Conservation (phyloP, 2,329 filamentous ascomycete genomes). For the Rachicladosporium sp. region DNA sequence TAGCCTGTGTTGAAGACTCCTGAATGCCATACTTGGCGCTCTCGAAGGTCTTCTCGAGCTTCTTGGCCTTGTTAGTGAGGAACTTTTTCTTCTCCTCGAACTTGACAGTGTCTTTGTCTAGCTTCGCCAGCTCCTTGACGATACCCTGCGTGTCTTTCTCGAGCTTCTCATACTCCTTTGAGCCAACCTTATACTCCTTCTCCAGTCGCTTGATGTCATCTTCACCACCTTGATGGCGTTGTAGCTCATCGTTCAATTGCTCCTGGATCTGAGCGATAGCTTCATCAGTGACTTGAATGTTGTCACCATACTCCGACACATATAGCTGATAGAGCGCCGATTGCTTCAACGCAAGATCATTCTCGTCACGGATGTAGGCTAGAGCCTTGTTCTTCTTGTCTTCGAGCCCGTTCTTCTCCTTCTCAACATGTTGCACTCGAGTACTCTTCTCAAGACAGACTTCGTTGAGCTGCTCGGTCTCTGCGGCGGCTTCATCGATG, state of each 20-base stretch:
- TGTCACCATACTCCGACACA: constrained; percentile 77
- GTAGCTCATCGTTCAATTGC: constrained; percentile 72
- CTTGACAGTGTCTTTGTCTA: constrained; percentile 94
- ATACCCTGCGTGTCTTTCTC: constrained; percentile 71
- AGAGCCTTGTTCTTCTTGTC: constrained; percentile 95
- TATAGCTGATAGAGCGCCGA: constrained; percentile 88
- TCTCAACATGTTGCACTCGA: constrained; percentile 93
- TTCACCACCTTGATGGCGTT: constrained; percentile 83
- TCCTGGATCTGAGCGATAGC: constrained; percentile 83
- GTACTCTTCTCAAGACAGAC: constrained; percentile 89
- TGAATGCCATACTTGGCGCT: constrained; percentile 61
- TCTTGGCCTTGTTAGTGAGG: constrained; percentile 78
- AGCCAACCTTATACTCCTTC: constrained; percentile 69
- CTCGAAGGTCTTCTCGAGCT: constrained; percentile 77
- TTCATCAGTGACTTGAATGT: constrained; percentile 77
- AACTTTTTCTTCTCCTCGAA: constrained; percentile 98
- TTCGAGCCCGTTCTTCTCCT: constrained; percentile 83
- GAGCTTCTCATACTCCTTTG: constrained; percentile 68
- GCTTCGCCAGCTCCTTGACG: constrained; percentile 77
- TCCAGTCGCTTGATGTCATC: constrained; percentile 82
- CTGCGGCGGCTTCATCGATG: constrained; percentile 82
- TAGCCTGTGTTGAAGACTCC: constrained; percentile 65
- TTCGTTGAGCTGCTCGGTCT: constrained; percentile 88
- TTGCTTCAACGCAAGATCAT: constrained; percentile 80
- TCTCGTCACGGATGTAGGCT: constrained; percentile 80